phyloP scores from a whole-genome alignment of 768 basidiomycete genomes.

The Tulasnella sp. region DNA sequence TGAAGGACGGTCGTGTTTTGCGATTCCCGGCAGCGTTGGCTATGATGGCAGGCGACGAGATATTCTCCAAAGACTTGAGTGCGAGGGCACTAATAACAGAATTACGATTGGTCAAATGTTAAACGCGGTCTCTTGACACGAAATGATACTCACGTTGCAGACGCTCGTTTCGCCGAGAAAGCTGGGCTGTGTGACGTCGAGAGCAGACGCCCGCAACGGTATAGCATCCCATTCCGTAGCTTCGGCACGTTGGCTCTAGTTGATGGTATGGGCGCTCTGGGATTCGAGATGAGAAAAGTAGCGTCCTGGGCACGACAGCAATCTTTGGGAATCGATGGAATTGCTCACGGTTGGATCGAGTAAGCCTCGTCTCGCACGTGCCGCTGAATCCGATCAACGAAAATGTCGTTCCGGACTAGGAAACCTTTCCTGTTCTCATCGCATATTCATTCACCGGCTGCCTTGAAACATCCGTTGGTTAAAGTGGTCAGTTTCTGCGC shows the following conservation, averaged over 20 bases:
- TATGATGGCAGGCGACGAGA: neutral
- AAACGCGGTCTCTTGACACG: neutral
- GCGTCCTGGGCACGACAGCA: neutral
- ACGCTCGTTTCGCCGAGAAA: neutral
- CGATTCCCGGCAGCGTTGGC: neutral
- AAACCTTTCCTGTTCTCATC: neutral
- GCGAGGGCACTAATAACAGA: neutral
- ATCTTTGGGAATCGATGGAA: neutral
- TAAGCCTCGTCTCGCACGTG: neutral
- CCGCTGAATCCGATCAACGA: neutral
- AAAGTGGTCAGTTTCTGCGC: neutral
- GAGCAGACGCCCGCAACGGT: conserved; percentile 6
- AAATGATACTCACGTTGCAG: neutral
- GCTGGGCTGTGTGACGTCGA: neutral
- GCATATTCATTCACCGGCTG: conserved; percentile 25
- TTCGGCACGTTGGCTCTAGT: neutral
- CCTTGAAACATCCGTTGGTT: conserved; percentile 93
- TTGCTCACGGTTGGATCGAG: neutral
- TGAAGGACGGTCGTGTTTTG: neutral
- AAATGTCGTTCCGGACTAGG: neutral
- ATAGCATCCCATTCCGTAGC: conserved; percentile 12
- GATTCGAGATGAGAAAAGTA: neutral
- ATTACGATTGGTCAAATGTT: neutral
- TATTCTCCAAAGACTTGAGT: neutral
- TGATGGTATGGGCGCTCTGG: neutral